Evolutionary conservation across 805 yeast genomes (phyloP), one percentile per base, ranked within the genome.

Genomic region (Grigorovia jiainica): DNA sequence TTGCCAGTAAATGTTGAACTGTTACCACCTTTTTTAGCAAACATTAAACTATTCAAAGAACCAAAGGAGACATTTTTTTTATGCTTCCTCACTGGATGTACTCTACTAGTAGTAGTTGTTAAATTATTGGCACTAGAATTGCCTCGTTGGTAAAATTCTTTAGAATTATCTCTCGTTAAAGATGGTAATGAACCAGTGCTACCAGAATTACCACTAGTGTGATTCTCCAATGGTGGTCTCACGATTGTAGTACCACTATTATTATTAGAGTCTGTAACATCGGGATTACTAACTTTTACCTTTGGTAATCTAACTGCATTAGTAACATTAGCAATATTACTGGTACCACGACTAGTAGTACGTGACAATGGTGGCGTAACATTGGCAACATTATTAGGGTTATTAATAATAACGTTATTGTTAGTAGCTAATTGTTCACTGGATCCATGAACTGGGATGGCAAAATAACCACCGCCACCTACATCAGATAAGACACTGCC

Each of bases 381-480:
- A 16, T 36, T 27, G n/a, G 11, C n/a, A 13, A 27, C n/a, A 27
- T 13, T 27, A 27, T 27, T 27, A n/a, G n/a, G n/a, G n/a, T n/a
- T n/a, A n/a, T n/a, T n/a, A n/a, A n/a, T n/a, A n/a, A n/a, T n/a
- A n/a, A n/a, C n/a, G n/a, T n/a, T n/a, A n/a, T n/a, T n/a, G n/a
- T n/a, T n/a, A 17, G 37, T 33, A 31, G 29, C 44, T 16, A 40
- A 9, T 19, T 40, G 37, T 43, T 47, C 29, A 39, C 18, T n/a
- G 30, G 42, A 8, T 43, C 50, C 16, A 41, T 44, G 43, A 2
- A 63, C 45, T 5, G 67, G 67, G 13, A 63, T 50, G 2, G 63
- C 62, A 46, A 63, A 63, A 38, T 63, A 63, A 2, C 65, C 66
- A 36, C 63, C 57, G 4, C 51, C 51, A 36, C 63, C 58, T 4